Evolutionary conservation across 2,329 filamentous ascomycete genomes (phyloP).

Genomic region (Colletotrichum nymphaeae): DNA sequence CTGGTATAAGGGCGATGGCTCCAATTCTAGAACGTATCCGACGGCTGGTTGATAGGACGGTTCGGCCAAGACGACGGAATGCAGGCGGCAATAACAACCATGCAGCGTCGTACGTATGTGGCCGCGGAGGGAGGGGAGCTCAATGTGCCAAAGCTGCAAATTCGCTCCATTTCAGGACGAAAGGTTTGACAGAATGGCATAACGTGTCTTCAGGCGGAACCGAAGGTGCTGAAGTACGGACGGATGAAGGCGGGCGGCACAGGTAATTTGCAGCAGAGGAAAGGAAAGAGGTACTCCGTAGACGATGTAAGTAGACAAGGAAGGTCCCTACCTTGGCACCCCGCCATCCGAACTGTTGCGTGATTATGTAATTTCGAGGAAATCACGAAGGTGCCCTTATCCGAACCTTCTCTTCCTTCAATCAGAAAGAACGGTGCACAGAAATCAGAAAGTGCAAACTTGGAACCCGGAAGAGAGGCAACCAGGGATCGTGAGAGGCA

Average conservation of each 20-base stretch:
- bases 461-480: neutral
- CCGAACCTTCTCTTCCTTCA: neutral
- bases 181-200: neutral
- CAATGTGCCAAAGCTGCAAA: neutral
- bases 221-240: neutral
- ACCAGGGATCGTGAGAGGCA: neutral
- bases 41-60: slow-evolving; percentile 14
- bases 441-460: neutral
- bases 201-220: neutral
- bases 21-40: slow-evolving; percentile 27
- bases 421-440: neutral
- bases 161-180: neutral
- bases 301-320: neutral
- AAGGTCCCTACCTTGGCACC: neutral
- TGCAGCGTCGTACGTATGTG: neutral
- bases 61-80: slow-evolving; percentile 16
- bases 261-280: neutral
- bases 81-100: slow-evolving; percentile 32
- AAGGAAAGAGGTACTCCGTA: too few relatives aligned
- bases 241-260: neutral
- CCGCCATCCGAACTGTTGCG: neutral
- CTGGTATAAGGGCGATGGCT: slow-evolving; percentile 3
- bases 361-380: neutral
- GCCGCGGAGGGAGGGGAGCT: neutral
- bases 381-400: neutral